Base-by-base conservation (phyloP, 192 early-diverging fungal genomes). In the Cetraspora pellucida region DNA sequence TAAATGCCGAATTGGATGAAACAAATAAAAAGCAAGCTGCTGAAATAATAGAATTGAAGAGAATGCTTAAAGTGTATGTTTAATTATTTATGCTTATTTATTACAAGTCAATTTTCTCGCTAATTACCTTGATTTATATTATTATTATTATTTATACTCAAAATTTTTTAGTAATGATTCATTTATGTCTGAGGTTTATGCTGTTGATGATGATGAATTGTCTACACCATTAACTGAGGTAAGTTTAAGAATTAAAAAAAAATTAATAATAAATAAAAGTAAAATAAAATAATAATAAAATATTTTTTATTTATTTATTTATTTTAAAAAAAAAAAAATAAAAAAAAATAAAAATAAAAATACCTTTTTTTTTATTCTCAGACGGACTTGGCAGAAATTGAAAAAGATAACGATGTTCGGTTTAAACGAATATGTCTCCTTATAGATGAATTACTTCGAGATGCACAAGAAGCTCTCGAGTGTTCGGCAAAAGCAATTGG, bases 1-100 rank as follows among this genome's bases (percentile, higher is more conserved):
- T 87, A 46, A 89, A 89, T 72, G 77, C 81, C 30, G 82, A 83
- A 57, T 77, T 89, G 19, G 88, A 89, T 72, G 80, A 82, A 0
- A 83, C 80, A 2, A 83, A 83, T 28, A 79, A 85, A 55, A 87
- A 85, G 31, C 86, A 87, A 68, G 79, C 82, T 8, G 79, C 78
- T 13, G 81, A 89, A 77, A 77, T 87, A 45, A 80, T 81, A 49
- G 80, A 82, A 45, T 80, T 89, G 50, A 83, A 86, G 75, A 81
- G 74, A 74, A 59, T 74, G 10, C 80, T 82, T 47, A 79, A 78
- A 64, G 79, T 77, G 81, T 83, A 79, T 31, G 73, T 71, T 50
- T 71, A 0, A 27, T 65, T 25, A 16, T 37, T 21, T 65, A 63
- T 47, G 0, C 16, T 11, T 23, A 21, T 19, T 55, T 55, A 55